These are phyloP conservation scores for Ceratobasidium sp. DNA, from an alignment of 1,284 basidiomycete species.

Conservation along the genomic window DNA sequence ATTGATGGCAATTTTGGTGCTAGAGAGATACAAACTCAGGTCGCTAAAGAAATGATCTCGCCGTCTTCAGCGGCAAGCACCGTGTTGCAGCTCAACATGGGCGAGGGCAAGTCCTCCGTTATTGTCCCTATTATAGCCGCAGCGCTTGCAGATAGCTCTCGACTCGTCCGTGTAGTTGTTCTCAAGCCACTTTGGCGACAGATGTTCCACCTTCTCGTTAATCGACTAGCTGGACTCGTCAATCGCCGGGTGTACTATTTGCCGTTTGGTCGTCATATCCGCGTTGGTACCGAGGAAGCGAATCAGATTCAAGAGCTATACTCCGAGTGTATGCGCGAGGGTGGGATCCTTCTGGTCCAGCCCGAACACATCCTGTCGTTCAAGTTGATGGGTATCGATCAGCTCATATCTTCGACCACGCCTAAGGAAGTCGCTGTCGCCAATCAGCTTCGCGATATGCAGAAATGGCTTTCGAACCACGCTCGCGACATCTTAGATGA, in stretches of 20 bases:
- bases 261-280: conserved; percentile 61
- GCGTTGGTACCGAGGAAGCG: conserved; percentile 46
- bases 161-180: conserved; percentile 61
- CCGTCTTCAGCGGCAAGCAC: conserved; percentile 56
- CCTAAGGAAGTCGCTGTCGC: conserved; percentile 27
- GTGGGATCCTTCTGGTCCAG: conserved; percentile 61
- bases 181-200: conserved; percentile 59
- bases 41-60: conserved; percentile 62
- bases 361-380: conserved; percentile 67
- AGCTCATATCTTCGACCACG: conserved; percentile 43
- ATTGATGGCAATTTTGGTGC: conserved; percentile 59
- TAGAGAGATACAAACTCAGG: conserved; percentile 57
- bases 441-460: conserved; percentile 47
- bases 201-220: conserved; percentile 63
- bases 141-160: conserved; percentile 57
- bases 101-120: conserved; percentile 66
- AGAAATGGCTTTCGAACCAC: conserved; percentile 55
- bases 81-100: conserved; percentile 66
- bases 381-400: conserved; percentile 59
- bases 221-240: conserved; percentile 58
- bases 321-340: conserved; percentile 55
- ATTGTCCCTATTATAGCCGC: conserved; percentile 61
- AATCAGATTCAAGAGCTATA: conserved; percentile 52
- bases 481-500: conserved; percentile 64
- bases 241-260: conserved; percentile 62